Evolutionary conservation across 306 rosid genomes (phyloP), one percentile per base, ranked within the genome.

Genomic region (Gillenia trifoliata): DNA sequence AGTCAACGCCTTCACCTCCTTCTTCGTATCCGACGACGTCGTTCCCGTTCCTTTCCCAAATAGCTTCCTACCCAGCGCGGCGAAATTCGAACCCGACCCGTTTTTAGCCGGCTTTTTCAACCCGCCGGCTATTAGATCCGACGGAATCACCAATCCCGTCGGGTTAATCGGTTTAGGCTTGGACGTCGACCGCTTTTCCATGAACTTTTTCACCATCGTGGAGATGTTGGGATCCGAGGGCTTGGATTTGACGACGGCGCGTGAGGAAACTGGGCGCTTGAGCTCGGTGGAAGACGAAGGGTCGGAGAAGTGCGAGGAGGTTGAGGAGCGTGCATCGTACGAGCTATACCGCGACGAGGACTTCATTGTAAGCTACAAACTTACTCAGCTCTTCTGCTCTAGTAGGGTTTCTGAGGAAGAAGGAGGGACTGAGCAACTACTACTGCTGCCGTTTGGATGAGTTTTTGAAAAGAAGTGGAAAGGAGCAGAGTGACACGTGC

Each of bases 331-430:
- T 0, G 91, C 69, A 59, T 92, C 91, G 78, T 87, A 95, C 34
- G 98, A 77, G 28, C 83, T 86, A 96, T 95, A 95, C 16, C 99
- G 85, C 11, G 99, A 88, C 19, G 97, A 89, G 16, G 95, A 79
- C 69, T 82, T 94, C 77, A 69, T 63, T 20, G 75, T 67, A 76
- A 6, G 93, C 90, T 87, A 90, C 7, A 45, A 30, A 36, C 20
- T 64, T 33, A 5, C 63, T 43, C 43, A 33, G 75, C 50, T 75
- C 41, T 22, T 36, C 45, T 8, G 31, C 36, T 8, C 16, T n/a
- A 28, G 11, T 69, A 56, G 70, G 70, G n/a, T 54, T 36, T 71
- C 15, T 47, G 52, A 38, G 34, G 76, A 45, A 30, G 13, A 0
- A 8, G 68, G 12, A 60, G 31, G 11, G 20, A n/a, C 56, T 29